Conservation (phyloP, 306 rosid species). For the Vachellia pachyceras region DNA sequence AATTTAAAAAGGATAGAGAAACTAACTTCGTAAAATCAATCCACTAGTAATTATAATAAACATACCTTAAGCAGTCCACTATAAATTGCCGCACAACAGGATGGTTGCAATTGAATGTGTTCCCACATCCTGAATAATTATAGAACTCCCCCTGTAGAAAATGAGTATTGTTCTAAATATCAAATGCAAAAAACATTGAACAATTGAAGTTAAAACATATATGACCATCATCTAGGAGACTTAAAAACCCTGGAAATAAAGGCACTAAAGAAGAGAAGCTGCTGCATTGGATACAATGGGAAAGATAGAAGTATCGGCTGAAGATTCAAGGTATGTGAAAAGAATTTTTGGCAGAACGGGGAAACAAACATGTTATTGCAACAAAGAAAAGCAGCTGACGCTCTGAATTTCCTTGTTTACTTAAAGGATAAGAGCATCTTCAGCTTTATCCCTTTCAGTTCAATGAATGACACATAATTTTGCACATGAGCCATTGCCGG, state of each 20-base stretch:
- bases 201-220: constrained; percentile 12
- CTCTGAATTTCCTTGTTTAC: not conserved
- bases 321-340: not conserved
- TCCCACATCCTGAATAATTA: constrained; percentile 98
- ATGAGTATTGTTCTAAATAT: constrained; percentile 31
- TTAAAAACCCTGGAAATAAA: constrained; percentile 4
- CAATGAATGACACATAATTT: constrained; percentile 18
- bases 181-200: constrained; percentile 21
- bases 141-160: constrained; percentile 87
- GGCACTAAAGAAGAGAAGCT: not conserved
- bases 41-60: constrained; percentile 10
- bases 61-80: constrained; percentile 91
- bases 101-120: constrained; percentile 97
- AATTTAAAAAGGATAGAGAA: constrained; percentile 11
- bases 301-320: constrained; percentile 1
- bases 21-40: constrained; percentile 28
- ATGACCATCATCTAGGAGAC: constrained; percentile 27
- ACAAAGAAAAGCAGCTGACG: not conserved
- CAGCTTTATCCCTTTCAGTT: not conserved
- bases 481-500: constrained; percentile 12
- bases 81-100: constrained; percentile 87
- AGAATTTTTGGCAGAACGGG: not conserved
- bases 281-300: not conserved
- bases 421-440: not conserved
- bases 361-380: not conserved